Percentiles rank a stretch among this genome's conserved stretches.
Conservation (phyloP, 257 asterid species). For the Euphrasia confusa region DNA sequence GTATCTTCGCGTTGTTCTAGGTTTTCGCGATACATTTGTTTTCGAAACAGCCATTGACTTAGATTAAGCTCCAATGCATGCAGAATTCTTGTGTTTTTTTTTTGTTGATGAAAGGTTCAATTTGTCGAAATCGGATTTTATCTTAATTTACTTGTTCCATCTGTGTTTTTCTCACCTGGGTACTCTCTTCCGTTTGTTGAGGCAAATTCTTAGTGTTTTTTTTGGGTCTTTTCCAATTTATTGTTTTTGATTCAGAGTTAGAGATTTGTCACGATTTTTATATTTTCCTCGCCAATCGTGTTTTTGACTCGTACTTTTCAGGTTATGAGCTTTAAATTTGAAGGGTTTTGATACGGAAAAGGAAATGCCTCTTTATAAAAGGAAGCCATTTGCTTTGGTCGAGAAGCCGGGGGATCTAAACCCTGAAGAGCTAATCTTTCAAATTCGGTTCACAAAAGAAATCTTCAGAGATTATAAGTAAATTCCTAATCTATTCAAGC, state of each 20-base stretch:
- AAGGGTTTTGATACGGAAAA: slow-evolving; percentile 29
- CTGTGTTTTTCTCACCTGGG: slow-evolving; percentile 21
- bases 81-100: slow-evolving; percentile 22
- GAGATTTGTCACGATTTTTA: slow-evolving; percentile 13
- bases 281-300: slow-evolving; percentile 24
- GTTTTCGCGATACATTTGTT: slow-evolving; percentile 25
- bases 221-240: slow-evolving; percentile 14
- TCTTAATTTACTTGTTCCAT: neutral
- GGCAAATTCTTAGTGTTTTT: slow-evolving; percentile 26
- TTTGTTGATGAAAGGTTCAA: slow-evolving; percentile 3
- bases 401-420: slow-evolving; percentile 73
- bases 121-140: slow-evolving; percentile 25
- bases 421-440: slow-evolving; percentile 71
- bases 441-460: slow-evolving; percentile 79
- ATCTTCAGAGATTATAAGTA: slow-evolving; percentile 79
- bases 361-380: slow-evolving; percentile 74
- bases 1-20: slow-evolving; percentile 12
- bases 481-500: slow-evolving; percentile 24
- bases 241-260: slow-evolving; percentile 9
- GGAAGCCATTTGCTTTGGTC: slow-evolving; percentile 57
- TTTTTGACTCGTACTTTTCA: slow-evolving; percentile 22
- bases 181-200: slow-evolving; percentile 11
- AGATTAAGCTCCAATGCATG: slow-evolving; percentile 42
- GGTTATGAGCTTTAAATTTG: slow-evolving; percentile 38
- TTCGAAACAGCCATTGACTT: slow-evolving; percentile 24